Evolutionary conservation across 495 filamentous ascomycete species (phyloP), one percentile per base, ranked within the genome.

Genomic region (Aspergillus panamensis): DNA sequence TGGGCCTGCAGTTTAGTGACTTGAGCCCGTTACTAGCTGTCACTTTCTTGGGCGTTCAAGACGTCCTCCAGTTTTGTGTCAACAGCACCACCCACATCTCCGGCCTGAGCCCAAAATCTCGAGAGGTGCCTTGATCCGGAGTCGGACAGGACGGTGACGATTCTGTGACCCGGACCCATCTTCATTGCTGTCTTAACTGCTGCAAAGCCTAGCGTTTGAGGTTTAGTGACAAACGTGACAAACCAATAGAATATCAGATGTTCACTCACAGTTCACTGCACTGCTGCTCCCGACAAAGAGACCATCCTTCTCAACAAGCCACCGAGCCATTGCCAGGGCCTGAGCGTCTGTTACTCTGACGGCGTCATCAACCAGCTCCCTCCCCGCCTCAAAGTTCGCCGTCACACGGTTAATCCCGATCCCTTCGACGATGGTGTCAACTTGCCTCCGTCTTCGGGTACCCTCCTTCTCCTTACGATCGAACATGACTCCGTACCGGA

Each of bases 401-500:
- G 94, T 97, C 12, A 96, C 77, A 2, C 94, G 82, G 66, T 95
- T 99, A 63, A 97, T 89, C 0, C 94, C 94, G 64, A 99, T 92
- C 0, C 94, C 94, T 70, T 99, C 94, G 7, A 99, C 90, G 58
- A 99, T 90, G 4, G 89, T 92, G 75, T 99, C 94, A 39, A 99
- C 89, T 75, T 99, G 94, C 57, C 86, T 84, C 59, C 94, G 77
- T 32, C 94, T 77, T 45, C 94, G 78, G 13, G 94, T 97, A 0
- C 94, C 94, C 73, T 99, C 94, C 48, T 80, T 80, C 72, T 99
- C 94, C 54, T 85, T 92, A 10, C 78, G 30, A 63, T 92, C 86
- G 69, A 96, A 99, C 92, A 99, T 96, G 39, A 99, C 94, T 5
- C 95, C 94, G 69, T 91, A 89, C 35, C 86, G 85, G 58, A 99